These are phyloP conservation scores for Xerocomus nothofagi DNA, from an alignment of 1,284 basidiomycete species.

Conservation along the genomic window DNA sequence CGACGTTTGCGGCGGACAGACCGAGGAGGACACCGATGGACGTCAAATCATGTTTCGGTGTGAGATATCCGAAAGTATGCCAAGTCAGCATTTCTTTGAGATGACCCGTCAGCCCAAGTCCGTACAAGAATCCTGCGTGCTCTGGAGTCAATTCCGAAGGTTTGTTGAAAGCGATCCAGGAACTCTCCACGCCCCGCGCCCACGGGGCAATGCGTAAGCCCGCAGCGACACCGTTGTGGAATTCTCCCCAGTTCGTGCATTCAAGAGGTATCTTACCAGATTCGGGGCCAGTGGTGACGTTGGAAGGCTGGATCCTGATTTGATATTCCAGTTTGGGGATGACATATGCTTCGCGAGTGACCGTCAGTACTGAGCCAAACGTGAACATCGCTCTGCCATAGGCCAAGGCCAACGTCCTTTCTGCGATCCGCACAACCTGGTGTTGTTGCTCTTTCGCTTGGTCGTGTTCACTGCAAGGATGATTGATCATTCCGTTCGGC, in stretches of 20 bases:
- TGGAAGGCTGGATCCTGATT: slow-evolving; percentile 71
- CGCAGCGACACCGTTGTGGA: slow-evolving; percentile 95
- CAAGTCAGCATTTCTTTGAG: slow-evolving; percentile 86
- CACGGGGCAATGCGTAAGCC: slow-evolving; percentile 81
- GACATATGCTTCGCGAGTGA: slow-evolving; percentile 73
- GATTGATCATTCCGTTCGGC: background rate
- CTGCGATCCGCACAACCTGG: slow-evolving; percentile 75
- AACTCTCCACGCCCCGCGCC: slow-evolving; percentile 80
- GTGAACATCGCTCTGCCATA: slow-evolving; percentile 88
- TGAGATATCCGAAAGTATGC: slow-evolving; percentile 89
- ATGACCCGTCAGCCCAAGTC: slow-evolving; percentile 90
- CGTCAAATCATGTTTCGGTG: slow-evolving; percentile 92
- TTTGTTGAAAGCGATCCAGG: slow-evolving; percentile 93
- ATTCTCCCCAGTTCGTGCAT: slow-evolving; percentile 88
- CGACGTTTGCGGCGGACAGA: slow-evolving; percentile 88
- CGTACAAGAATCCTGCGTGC: slow-evolving; percentile 94
- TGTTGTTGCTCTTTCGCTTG: slow-evolving; percentile 79
- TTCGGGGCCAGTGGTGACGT: slow-evolving; percentile 63
- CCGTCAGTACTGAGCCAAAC: slow-evolving; percentile 71
- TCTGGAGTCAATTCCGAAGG: slow-evolving; percentile 84
- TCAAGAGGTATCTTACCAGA: slow-evolving; percentile 67
- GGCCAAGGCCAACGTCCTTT: slow-evolving; percentile 82
- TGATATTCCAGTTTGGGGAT: slow-evolving; percentile 82
- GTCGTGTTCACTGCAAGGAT: slow-evolving; percentile 66
- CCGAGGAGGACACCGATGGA: slow-evolving; percentile 93